Conservation (phyloP, 371 early-diverging fungal species). For the Actinomortierella ambigua region DNA sequence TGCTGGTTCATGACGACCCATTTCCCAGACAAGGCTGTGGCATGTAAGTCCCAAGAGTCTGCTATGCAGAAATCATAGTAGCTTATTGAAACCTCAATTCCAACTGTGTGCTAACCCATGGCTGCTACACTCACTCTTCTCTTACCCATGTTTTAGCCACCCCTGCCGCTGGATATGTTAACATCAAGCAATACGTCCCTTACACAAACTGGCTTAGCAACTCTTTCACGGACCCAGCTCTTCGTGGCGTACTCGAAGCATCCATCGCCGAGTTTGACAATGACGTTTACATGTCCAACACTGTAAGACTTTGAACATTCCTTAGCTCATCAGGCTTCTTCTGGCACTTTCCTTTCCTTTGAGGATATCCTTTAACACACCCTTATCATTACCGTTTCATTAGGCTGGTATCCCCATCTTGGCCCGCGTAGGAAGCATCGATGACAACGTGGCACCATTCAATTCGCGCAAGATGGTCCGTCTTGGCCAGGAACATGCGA, state of each 20-base stretch:
- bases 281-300: constrained; percentile 68
- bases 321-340: background rate
- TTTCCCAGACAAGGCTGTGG: constrained; percentile 68
- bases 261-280: constrained; percentile 75
- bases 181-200: constrained; percentile 73
- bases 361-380: too few relatives aligned
- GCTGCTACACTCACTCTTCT: background rate
- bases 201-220: constrained; percentile 64
- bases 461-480: constrained; percentile 66
- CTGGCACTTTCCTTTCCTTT: background rate
- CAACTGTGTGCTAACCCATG: too few relatives aligned
- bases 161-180: constrained; percentile 73
- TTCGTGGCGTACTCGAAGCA: constrained; percentile 69
- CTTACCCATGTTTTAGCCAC: constrained; percentile 47
- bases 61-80: background rate
- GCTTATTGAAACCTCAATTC: background rate
- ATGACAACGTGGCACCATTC: constrained; percentile 76
- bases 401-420: constrained; percentile 66
- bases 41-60: constrained; percentile 48
- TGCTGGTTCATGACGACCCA: constrained; percentile 74
- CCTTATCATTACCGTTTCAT: background rate
- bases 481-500: constrained; percentile 63
- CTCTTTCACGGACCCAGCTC: constrained; percentile 62
- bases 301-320: constrained; percentile 45
- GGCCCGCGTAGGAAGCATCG: constrained; percentile 62